Conservation (phyloP, 2,329 filamentous ascomycete species). For the Diaporthe caulivora region DNA sequence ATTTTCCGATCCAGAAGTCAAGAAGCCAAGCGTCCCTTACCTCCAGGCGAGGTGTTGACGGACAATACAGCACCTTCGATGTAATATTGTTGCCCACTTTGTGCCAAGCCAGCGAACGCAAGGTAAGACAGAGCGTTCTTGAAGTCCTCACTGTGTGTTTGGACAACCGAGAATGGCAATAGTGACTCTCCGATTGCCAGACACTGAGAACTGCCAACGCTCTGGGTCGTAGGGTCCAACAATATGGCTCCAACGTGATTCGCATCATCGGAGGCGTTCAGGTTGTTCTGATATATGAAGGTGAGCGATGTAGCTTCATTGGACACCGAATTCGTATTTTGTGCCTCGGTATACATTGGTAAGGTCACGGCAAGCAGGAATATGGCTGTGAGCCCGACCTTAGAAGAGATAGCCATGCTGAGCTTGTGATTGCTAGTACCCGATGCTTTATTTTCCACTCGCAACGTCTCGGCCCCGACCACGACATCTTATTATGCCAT, state of each 20-base stretch:
- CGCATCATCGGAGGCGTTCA: constrained; percentile 64
- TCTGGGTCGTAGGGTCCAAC: constrained; percentile 55
- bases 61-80: constrained; percentile 55
- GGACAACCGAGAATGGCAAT: constrained; percentile 55
- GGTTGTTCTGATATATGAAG: constrained; percentile 66
- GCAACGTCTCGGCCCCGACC: background rate
- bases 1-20: constrained; percentile 44
- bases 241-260: constrained; percentile 66
- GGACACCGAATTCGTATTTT: constrained; percentile 19
- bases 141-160: constrained; percentile 59
- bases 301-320: constrained; percentile 60
- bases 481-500: constrained; percentile 21
- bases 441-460: background rate
- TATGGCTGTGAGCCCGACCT: constrained; percentile 19
- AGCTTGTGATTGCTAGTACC: background rate
- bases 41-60: constrained; percentile 49
- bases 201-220: constrained; percentile 57
- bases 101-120: constrained; percentile 32
- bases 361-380: constrained; percentile 14
- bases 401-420: constrained; percentile 22
- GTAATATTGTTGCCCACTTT: constrained; percentile 52
- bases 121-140: constrained; percentile 57
- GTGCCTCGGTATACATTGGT: background rate
- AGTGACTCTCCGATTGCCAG: constrained; percentile 60
- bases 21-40: constrained; percentile 21